Conservation (phyloP, 768 basidiomycete species). For the Mycena olivaceomarginata region DNA sequence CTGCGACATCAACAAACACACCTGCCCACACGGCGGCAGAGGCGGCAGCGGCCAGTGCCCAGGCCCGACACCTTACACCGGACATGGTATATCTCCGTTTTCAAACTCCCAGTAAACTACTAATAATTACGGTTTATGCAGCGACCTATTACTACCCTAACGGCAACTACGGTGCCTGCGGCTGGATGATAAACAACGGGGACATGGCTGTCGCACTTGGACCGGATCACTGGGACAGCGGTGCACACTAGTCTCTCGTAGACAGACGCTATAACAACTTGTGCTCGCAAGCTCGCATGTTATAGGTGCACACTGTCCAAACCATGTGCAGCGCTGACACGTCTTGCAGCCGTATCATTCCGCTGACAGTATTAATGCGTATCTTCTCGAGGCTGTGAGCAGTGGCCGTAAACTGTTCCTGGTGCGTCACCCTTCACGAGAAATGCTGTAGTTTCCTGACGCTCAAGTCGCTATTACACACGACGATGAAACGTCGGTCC, state of each 20-base stretch:
- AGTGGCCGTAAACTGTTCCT: neutral
- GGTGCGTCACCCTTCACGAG: neutral
- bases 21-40: too few species aligned
- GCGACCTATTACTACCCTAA: neutral
- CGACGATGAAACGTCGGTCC: conserved; percentile 2
- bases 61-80: too few species aligned
- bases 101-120: too few species aligned
- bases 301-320: too few species aligned
- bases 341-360: conserved; percentile 16
- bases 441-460: conserved; percentile 12
- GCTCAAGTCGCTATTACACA: conserved; percentile 17
- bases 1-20: too few species aligned
- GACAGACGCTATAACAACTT: too few species aligned
- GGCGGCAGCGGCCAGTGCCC: too few species aligned
- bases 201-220: neutral
- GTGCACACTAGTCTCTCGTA: too few species aligned
- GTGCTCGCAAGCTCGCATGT: too few species aligned
- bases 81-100: too few species aligned
- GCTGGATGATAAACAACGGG: neutral
- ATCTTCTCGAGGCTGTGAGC: conserved; percentile 29
- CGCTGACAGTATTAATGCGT: conserved; percentile 16
- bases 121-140: neutral
- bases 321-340: neutral
- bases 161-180: neutral
- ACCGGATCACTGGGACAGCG: neutral